Base-by-base conservation (phyloP, 208 protist genomes). In the Leishmania tropica region DNA sequence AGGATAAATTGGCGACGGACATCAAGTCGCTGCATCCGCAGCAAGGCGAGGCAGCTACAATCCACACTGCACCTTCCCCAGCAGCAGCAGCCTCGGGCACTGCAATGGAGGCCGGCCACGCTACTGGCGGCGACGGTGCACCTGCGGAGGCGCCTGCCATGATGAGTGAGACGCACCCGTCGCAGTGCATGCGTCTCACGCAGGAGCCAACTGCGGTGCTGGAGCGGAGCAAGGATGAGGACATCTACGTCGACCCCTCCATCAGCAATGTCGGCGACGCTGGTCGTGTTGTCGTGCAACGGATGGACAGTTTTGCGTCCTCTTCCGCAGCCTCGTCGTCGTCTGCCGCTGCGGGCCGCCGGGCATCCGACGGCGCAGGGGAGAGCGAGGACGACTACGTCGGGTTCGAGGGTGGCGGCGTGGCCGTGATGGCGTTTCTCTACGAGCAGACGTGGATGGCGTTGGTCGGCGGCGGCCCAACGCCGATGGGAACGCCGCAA, bases 371-470 rank as follows among this genome's bases (percentile, higher is more conserved):
- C 28, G 51, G 17, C 7, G 51, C 6, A n/a, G 72, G 35, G 35
- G 53, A 78, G 31, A 35, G 13, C 24, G 76, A 84, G 24, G 80
- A 87, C 11, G 75, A 47, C 51, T 78, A 24, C 60, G 62, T 89
- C 71, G 81, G 78, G 48, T 87, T 90, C 35, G 45, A 56, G 11
- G 89, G 88, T 42, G 85, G 83, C 51, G 91, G 91, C 19, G 89
- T 96, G 62, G 86, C 84, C 56, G 87, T 86, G 15, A 89, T 96
- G 84, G 85, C 93, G 58, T 76, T 96, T 11, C 85, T 94, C 11
- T 93, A 92, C 67, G 83, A 93, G 73, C 88, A 89, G 54, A 81
- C 86, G 24, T 88, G 88, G 79, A 64, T 96, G 37, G 90, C 93
- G 24, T 68, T 92, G n/a, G 90, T 93, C 1, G 93, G 90, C 8